Base-by-base conservation (phyloP, 2,329 filamentous ascomycete species). In the Trichoderma sp. region DNA sequence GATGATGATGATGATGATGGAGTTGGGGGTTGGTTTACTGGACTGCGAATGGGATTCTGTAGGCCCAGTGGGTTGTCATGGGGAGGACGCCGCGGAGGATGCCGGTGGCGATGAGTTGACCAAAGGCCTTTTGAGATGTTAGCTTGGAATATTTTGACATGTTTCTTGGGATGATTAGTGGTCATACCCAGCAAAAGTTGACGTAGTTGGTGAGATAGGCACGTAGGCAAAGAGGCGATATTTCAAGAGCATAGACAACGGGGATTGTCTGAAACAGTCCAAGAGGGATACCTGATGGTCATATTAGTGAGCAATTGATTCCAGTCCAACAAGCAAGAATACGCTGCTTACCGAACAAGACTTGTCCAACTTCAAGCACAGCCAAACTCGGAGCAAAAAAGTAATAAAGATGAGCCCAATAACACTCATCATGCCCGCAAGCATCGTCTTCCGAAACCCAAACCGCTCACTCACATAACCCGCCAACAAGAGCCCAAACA, bases 201-300 rank as follows among this genome's bases (percentile, higher is more conserved):
- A 85, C 83, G 77, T 85, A 87, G 3, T 82, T 84, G 0, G 86
- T 87, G n/a, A 88, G 80, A 66, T 87, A 87, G 6, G 82, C 79
- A 14, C 87, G 83, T 0, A 88, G 83, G 0, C 81, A 77, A 66
- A 82, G 78, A 6, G 87, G 83, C 9, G 80, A 78, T 1, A 84
- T 80, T 68, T 88, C 87, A 0, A 85, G 86, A 0, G 87, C 87
- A 74, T 89, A 89, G 0, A 86, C 84, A 0, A 86, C 84, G 0
- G 83, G 83, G 1, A 87, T 81, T 0, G 86, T 88, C 7, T 85
- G 83, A 75, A 88, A 85, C 6, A 85, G 81, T 6, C 85, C 85
- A 82, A 86, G 87, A 0, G 87, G 85, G 11, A 89, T 79, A 5
- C 53, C 68, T 71, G 2, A 3, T 14, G 8, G 11, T 1, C 50